Evolutionary conservation across 1,139 yeast genomes (phyloP).

Genomic region (Saccharomyces uvarum): DNA sequence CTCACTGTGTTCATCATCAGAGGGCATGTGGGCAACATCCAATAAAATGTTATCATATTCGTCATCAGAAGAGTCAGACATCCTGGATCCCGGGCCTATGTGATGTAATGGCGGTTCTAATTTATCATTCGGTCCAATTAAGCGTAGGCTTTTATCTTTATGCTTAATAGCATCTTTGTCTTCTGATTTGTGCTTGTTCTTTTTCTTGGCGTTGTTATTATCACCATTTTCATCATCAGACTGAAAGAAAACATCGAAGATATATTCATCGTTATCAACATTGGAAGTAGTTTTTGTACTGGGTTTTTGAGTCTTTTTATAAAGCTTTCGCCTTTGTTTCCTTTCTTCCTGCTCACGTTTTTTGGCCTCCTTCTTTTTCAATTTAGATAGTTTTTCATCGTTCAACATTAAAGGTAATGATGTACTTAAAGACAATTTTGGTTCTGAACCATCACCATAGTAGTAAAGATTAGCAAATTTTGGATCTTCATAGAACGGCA

Average conservation of each 20-base stretch:
- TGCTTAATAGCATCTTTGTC: conserved; percentile 3
- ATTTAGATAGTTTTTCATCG: conserved; percentile 24
- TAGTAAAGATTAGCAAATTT: conserved; percentile 31
- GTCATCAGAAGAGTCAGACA: conserved; percentile 34
- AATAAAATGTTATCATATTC: conserved; percentile 33
- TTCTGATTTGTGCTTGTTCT: conserved; percentile 3
- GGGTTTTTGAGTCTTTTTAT: conserved; percentile 17
- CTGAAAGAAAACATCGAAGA: conserved; percentile 30
- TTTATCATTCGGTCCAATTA: conserved; percentile 6
- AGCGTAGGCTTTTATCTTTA: background rate
- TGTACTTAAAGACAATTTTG: conserved; percentile 27
- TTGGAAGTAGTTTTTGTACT: conserved; percentile 12
- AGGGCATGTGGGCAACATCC: conserved; percentile 33
- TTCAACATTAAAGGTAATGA: conserved; percentile 36
- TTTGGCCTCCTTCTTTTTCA: conserved; percentile 28
- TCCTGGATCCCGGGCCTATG: conserved; percentile 23
- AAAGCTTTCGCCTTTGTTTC: conserved; percentile 20
- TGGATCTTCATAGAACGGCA: conserved; percentile 35
- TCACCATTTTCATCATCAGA: conserved; percentile 29
- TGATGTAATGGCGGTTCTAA: conserved; percentile 23
- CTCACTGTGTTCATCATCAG: conserved; percentile 27
- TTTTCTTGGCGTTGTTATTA: conserved; percentile 14
- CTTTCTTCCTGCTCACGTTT: conserved; percentile 33
- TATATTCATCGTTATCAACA: conserved; percentile 28
- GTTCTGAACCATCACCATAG: conserved; percentile 29